A percentile compares a stretch with the other conserved stretches of the same genome.
These are phyloP conservation scores for Ascochyta lentis DNA, from an alignment of 2,329 filamentous ascomycete species.

Conservation along the genomic window DNA sequence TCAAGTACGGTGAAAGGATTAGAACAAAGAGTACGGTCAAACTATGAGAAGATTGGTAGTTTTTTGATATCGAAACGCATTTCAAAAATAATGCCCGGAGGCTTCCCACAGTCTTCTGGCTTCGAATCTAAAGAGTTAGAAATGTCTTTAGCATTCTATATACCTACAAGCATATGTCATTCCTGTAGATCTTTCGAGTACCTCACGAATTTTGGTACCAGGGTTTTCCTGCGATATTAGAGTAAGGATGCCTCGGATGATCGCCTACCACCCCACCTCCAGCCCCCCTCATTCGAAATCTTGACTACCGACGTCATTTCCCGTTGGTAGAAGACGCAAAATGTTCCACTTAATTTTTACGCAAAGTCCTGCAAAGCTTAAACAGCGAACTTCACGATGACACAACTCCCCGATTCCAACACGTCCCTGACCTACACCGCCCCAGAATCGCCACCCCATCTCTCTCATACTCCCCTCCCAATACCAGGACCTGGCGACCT, in stretches of 20 bases:
- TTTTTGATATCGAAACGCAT: no score
- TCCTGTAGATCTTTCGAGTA: not conserved
- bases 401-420: slow-evolving; percentile 28
- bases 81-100: not conserved
- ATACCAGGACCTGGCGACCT: slow-evolving; percentile 31
- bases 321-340: not conserved
- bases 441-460: slow-evolving; percentile 32
- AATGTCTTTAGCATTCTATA: not conserved
- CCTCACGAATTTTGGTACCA: not conserved
- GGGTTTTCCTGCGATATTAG: not conserved
- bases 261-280: slow-evolving; percentile 2
- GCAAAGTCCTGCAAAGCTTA: not conserved
- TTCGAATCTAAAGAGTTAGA: not conserved
- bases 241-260: slow-evolving; percentile 6
- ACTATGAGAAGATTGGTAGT: not conserved
- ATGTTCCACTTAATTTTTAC: not conserved
- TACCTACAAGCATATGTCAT: not conserved
- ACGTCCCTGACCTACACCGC: slow-evolving; percentile 37
- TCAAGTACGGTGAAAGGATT: slow-evolving; percentile 44
- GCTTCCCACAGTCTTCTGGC: not conserved
- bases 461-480: slow-evolving; percentile 27
- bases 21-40: slow-evolving; percentile 38
- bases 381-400: not conserved
- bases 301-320: not conserved
- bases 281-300: not conserved